These are phyloP conservation scores for Streptanthus diversifolius DNA, from an alignment of 345 rosid species.

Conservation along the genomic window DNA sequence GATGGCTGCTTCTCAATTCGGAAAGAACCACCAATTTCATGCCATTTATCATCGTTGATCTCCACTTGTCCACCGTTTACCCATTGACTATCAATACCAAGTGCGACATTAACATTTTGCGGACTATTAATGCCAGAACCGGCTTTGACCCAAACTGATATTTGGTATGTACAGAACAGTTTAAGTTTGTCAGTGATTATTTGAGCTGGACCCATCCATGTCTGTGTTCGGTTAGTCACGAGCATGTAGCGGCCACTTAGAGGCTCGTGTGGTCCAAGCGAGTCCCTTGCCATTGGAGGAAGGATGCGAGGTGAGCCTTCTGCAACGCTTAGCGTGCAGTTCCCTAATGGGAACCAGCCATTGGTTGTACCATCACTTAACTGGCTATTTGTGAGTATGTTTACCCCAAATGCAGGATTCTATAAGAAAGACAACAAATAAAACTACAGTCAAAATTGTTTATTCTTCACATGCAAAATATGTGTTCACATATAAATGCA, in stretches of 20 bases:
- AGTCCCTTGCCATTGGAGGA: conserved; percentile 83
- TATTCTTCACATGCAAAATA: not conserved
- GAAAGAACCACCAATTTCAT: conserved; percentile 86
- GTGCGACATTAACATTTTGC: conserved; percentile 83
- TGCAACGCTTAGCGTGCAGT: conserved; percentile 55
- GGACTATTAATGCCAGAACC: conserved; percentile 52
- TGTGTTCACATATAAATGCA: not conserved
- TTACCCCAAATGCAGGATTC: conserved; percentile 77
- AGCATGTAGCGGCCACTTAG: conserved; percentile 73
- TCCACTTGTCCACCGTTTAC: conserved; percentile 93
- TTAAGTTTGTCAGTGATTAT: conserved; percentile 70
- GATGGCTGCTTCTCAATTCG: conserved; percentile 78
- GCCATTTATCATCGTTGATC: conserved; percentile 70
- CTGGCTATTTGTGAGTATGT: conserved; percentile 66
- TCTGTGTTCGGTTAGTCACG: conserved; percentile 71
- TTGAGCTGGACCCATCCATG: conserved; percentile 99
- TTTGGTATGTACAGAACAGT: conserved; percentile 81
- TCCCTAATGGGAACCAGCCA: conserved; percentile 91
- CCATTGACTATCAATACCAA: conserved; percentile 83
- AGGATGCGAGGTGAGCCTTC: conserved; percentile 75
- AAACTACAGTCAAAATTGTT: not conserved
- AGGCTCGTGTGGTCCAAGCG: conserved; percentile 67
- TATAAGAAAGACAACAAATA: conserved; percentile 10
- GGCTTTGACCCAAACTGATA: conserved; percentile 86
- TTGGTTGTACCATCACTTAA: conserved; percentile 45